phyloP scores from a whole-genome alignment of 306 rosid genomes.

The Rosa persica region DNA sequence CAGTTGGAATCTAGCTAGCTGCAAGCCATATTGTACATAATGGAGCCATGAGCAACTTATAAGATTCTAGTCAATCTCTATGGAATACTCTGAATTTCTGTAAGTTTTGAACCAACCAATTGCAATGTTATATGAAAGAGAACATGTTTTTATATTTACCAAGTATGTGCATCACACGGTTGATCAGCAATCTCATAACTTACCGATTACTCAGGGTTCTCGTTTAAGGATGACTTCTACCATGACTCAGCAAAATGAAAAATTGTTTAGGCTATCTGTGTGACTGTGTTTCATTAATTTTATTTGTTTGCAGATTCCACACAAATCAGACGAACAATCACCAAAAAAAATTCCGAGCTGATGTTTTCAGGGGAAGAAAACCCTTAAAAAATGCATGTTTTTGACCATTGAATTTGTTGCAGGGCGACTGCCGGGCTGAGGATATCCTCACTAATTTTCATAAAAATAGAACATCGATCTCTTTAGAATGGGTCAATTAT shows the following conservation, averaged over 20 bases:
- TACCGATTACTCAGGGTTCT: too few species aligned
- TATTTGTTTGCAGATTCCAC: neutral
- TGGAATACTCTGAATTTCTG: neutral
- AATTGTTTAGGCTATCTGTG: neutral
- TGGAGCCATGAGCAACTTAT: neutral
- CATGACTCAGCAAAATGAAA: neutral
- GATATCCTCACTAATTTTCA: neutral
- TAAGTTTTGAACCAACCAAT: neutral
- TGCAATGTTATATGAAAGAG: neutral
- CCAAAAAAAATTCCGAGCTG: neutral
- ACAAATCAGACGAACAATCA: neutral
- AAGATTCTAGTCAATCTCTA: neutral
- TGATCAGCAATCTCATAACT: neutral
- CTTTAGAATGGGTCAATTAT: neutral
- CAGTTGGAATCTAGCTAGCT: neutral
- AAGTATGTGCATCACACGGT: neutral
- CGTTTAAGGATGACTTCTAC: too few species aligned
- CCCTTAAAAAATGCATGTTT: neutral
- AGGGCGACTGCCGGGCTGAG: neutral
- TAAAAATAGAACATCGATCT: too few species aligned
- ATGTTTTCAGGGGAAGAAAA: neutral
- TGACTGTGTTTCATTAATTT: neutral
- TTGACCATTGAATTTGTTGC: neutral
- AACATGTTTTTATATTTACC: neutral
- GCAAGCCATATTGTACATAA: neutral